phyloP scores from a whole-genome alignment of 345 rosid species.

The Bruguiera sexangula region DNA sequence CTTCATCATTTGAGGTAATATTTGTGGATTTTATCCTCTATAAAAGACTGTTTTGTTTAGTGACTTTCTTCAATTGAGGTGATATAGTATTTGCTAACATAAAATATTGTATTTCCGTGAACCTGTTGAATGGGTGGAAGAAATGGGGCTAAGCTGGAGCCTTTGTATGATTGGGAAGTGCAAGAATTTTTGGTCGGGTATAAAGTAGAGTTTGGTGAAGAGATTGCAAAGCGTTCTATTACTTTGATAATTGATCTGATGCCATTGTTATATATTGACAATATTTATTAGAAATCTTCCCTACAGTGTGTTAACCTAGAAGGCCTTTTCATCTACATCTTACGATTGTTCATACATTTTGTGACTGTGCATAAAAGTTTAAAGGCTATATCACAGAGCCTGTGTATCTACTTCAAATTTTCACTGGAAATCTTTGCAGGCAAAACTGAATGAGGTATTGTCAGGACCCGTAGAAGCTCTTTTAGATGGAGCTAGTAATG shows the following conservation, averaged over 20 bases:
- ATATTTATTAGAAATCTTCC: too few species aligned
- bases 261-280: too few species aligned
- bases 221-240: background rate
- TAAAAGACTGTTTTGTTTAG: background rate
- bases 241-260: too few species aligned
- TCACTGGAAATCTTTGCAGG: slow-evolving; percentile 40
- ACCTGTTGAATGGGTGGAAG: background rate
- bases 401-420: background rate
- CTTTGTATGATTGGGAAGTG: background rate
- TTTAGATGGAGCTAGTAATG: slow-evolving; percentile 72
- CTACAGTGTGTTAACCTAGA: background rate
- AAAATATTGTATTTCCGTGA: background rate
- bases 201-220: background rate
- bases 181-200: background rate
- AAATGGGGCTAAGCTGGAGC: background rate
- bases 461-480: slow-evolving; percentile 92
- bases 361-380: background rate
- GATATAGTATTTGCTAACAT: background rate
- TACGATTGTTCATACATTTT: background rate
- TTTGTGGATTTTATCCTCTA: background rate
- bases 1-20: slow-evolving; percentile 70
- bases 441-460: slow-evolving; percentile 65
- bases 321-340: background rate
- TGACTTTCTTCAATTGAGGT: background rate
- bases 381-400: background rate